phyloP scores from a whole-genome alignment of 164 flowering plant species.

The Piper betle region DNA sequence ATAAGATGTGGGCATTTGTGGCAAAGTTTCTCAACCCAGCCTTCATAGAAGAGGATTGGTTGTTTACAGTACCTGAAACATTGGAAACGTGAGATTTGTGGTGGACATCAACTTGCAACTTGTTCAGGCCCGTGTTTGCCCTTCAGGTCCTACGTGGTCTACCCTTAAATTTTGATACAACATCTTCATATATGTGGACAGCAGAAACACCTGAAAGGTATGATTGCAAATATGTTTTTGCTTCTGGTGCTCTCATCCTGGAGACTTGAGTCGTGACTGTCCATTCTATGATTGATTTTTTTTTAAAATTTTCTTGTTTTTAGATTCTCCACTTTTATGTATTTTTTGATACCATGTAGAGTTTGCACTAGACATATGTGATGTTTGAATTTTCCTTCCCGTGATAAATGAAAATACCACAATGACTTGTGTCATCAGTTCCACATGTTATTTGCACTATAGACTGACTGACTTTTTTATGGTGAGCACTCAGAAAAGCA shows the following conservation, averaged over 20 bases:
- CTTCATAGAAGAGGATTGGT: slow-evolving; percentile 27
- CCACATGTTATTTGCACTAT: not conserved
- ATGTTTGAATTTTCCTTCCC: slow-evolving; percentile 9
- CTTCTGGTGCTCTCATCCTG: slow-evolving; percentile 13
- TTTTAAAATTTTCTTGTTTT: slow-evolving; percentile 26
- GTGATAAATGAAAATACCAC: slow-evolving; percentile 5
- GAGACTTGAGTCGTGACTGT: slow-evolving; percentile 7
- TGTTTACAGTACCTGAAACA: slow-evolving; percentile 40
- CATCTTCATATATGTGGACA: not conserved
- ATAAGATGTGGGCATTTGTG: slow-evolving; percentile 53
- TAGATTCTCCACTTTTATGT: slow-evolving; percentile 15
- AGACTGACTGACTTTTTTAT: not conserved
- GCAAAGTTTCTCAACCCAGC: slow-evolving; percentile 50
- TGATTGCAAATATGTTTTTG: slow-evolving; percentile 10
- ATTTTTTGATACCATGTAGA: slow-evolving; percentile 28
- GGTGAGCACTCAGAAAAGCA: not conserved
- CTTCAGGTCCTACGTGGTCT: not conserved
- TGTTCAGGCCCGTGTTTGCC: not conserved
- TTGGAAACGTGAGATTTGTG: slow-evolving; percentile 23
- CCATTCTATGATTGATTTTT: slow-evolving; percentile 16
- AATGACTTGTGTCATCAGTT: not conserved
- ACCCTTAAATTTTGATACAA: not conserved
- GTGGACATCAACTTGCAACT: not conserved
- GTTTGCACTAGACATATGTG: slow-evolving; percentile 21
- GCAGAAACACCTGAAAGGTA: slow-evolving; percentile 12